Base-by-base conservation (phyloP, 768 basidiomycete genomes). In the Kwoniella sp. region DNA sequence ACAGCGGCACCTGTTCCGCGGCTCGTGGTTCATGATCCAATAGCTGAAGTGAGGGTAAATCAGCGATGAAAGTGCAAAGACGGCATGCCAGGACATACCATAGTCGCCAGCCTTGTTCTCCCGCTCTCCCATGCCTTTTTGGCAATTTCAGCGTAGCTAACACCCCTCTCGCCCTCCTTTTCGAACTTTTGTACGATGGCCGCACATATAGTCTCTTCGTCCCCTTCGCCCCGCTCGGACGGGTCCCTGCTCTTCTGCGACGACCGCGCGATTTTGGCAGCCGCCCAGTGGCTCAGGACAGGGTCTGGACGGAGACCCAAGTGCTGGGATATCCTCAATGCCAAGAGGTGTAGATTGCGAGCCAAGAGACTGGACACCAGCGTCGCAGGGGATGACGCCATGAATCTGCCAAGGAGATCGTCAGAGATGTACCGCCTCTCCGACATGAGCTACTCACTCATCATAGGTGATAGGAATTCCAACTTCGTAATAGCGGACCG, bases 211-310 rank as follows among this genome's bases (percentile, higher is more conserved):
- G 83, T 84, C 31, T 85, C 85, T 60, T 95, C 91, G 11, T 83
- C 76, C 11, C 84, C 83, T 3, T 77, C 76, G 50, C 83, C 81
- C 48, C 77, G 75, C 4, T 79, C 81, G 10, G 79, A 70, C 15
- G 79, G 81, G 22, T 80, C 78, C 0, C 81, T 74, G 0, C 82
- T 78, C 0, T 83, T 82, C 41, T 43, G 36, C 15, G 52, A 46
- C 10, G 88, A 84, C 14, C 81, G 82, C 41, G 83, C 73, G 51
- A 99, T 95, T 74, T 95, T 93, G 1, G 89, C 86, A 53, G 84
- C 84, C 0, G 95, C 95, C 95, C 95, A 99, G 68, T 98, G 93
- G 58, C 85, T 88, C 34, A 99, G 77, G 0, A 98, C 90, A 0
- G 82, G 80, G 58, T 91, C 87, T 0, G 90, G 86, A 45, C 87